These are phyloP conservation scores for Hyphodiscus sp. DNA, from an alignment of 2,329 filamentous ascomycete species.

Conservation along the genomic window DNA sequence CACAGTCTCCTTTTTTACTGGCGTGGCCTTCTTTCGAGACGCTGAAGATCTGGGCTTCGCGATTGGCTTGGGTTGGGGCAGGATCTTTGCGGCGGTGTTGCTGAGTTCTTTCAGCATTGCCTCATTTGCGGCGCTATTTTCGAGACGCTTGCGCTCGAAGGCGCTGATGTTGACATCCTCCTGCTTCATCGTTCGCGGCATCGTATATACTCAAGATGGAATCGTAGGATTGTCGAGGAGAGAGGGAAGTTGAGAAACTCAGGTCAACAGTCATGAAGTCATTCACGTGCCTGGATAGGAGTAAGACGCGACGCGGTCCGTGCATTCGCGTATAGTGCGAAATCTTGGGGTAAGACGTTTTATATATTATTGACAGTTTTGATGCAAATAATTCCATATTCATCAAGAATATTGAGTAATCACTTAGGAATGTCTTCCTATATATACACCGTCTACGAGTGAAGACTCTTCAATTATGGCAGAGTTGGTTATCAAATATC, in stretches of 20 bases:
- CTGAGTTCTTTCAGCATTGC: conserved; percentile 74
- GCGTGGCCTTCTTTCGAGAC: conserved; percentile 35
- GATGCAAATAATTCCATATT: too few relatives aligned
- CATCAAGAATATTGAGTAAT: too few relatives aligned
- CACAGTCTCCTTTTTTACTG: conserved; percentile 40
- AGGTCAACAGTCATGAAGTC: background rate
- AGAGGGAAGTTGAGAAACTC: background rate
- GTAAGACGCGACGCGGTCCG: background rate
- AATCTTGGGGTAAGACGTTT: too few relatives aligned
- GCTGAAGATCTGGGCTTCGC: conserved; percentile 38
- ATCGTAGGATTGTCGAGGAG: background rate
- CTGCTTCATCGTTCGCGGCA: conserved; percentile 38
- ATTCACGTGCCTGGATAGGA: background rate
- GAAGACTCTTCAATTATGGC: too few relatives aligned
- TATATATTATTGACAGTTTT: too few relatives aligned
- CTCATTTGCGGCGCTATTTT: conserved; percentile 83
- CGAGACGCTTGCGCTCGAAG: conserved; percentile 77
- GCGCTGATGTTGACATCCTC: conserved; percentile 60
- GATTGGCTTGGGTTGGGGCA: conserved; percentile 51
- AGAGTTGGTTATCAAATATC: too few relatives aligned
- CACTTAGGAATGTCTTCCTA: too few relatives aligned
- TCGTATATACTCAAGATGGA: conserved; percentile 22
- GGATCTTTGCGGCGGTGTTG: conserved; percentile 60
- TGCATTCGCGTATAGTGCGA: background rate
- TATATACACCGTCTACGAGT: too few relatives aligned